These are phyloP conservation scores for Gloeophyllum trabeum DNA, from an alignment of 768 basidiomycete species.

Conservation along the genomic window DNA sequence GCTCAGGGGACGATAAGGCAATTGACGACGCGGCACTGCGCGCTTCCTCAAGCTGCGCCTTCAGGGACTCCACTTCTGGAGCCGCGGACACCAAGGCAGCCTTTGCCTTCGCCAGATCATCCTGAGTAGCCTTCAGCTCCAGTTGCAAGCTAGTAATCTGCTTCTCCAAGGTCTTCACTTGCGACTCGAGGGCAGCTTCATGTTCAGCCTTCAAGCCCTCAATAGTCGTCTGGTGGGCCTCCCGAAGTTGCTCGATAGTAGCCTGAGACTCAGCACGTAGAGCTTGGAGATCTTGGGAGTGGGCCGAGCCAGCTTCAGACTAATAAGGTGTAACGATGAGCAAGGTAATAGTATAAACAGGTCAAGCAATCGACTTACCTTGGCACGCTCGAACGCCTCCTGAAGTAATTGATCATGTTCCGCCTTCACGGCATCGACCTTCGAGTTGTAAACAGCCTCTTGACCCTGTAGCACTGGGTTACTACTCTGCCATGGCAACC, in stretches of 20 bases:
- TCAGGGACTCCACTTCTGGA: conserved; percentile 44
- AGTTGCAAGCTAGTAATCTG: conserved; percentile 47
- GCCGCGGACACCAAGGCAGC: conserved; percentile 37
- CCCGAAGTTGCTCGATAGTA: conserved; percentile 59
- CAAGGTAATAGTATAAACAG: not conserved
- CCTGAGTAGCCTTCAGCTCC: conserved; percentile 77
- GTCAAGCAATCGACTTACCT: conserved; percentile 31
- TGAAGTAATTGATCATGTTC: conserved; percentile 53
- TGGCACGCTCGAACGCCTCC: conserved; percentile 69
- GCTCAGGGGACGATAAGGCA: conserved; percentile 26
- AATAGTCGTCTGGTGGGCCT: conserved; percentile 47
- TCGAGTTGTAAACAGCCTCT: conserved; percentile 55
- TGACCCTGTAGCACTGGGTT: conserved; percentile 35
- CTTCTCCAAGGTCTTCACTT: conserved; percentile 49
- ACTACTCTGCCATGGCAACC: not conserved
- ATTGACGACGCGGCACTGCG: conserved; percentile 30
- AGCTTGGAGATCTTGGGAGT: conserved; percentile 58
- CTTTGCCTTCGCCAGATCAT: conserved; percentile 74
- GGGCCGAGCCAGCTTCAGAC: conserved; percentile 62
- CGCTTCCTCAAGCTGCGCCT: conserved; percentile 54
- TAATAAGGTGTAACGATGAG: conserved; percentile 16
- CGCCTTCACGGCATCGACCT: conserved; percentile 52
- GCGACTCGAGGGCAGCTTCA: conserved; percentile 41
- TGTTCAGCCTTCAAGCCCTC: conserved; percentile 58
- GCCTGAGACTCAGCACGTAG: conserved; percentile 56